phyloP scores from a whole-genome alignment of 129 eudicot species.

The Tanacetum coccineum region DNA sequence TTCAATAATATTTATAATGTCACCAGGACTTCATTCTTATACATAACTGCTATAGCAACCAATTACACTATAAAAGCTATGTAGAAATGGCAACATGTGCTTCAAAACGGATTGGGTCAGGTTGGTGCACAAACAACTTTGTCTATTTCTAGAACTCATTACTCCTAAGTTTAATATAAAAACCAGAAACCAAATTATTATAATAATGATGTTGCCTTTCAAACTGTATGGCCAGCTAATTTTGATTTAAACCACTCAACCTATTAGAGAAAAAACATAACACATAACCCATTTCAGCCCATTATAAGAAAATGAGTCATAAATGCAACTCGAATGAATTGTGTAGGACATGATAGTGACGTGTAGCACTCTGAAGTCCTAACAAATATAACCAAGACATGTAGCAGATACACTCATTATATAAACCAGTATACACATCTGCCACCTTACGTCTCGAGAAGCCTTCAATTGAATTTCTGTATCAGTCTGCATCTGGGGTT shows the following conservation, averaged over 20 bases:
- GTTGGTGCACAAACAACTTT: too few relatives aligned
- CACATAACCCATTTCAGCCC: too few relatives aligned
- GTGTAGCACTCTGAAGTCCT: background rate
- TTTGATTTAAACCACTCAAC: too few relatives aligned
- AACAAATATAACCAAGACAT: background rate
- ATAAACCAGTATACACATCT: conserved; percentile 47
- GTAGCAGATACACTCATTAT: conserved; percentile 9
- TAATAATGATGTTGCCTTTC: too few relatives aligned
- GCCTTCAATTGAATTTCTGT: conserved; percentile 87
- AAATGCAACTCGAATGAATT: too few relatives aligned
- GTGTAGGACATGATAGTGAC: background rate
- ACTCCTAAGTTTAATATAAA: too few relatives aligned
- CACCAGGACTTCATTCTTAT: background rate
- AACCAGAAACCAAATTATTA: too few relatives aligned
- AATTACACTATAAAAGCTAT: background rate
- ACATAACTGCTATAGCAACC: background rate
- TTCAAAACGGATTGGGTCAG: background rate
- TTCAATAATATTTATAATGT: background rate
- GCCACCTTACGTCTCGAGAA: conserved; percentile 99
- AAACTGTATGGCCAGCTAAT: too few relatives aligned
- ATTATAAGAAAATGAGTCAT: too few relatives aligned
- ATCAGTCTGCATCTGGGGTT: conserved; percentile 42
- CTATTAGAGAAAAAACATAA: too few relatives aligned
- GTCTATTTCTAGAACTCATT: too few relatives aligned
- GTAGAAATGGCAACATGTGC: background rate